Conservation (phyloP, 1,139 yeast species). For the Candida buenavistaensis region DNA sequence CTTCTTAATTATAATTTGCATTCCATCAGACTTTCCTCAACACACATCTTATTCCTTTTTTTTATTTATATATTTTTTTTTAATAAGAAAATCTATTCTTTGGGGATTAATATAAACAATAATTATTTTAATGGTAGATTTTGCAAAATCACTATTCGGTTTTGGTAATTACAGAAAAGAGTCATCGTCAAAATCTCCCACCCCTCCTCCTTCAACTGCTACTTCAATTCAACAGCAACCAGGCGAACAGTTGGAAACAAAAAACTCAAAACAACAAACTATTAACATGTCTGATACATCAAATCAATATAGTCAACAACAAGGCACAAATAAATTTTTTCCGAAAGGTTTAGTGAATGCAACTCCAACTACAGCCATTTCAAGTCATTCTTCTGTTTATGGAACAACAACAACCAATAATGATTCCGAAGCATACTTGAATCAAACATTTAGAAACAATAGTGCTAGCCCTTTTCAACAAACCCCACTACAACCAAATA, state of each 20-base stretch:
- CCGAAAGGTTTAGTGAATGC: slow-evolving; percentile 35
- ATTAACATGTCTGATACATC: slow-evolving; percentile 2
- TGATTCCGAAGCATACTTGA: slow-evolving; percentile 24
- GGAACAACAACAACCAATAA: slow-evolving; percentile 53
- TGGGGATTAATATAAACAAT: neutral
- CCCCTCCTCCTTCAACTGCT: slow-evolving; percentile 14
- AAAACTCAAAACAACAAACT: slow-evolving; percentile 2
- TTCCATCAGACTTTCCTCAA: too few relatives aligned
- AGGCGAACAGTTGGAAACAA: neutral
- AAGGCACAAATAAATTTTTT: slow-evolving; percentile 25
- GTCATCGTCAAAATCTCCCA: slow-evolving; percentile 12
- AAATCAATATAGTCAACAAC: slow-evolving; percentile 7
- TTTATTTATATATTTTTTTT: too few relatives aligned
- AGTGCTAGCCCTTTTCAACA: slow-evolving; percentile 11
- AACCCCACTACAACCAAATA: slow-evolving; percentile 9
- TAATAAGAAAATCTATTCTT: too few relatives aligned
- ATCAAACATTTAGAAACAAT: slow-evolving; percentile 24
- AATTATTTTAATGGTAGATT: slow-evolving; percentile 52
- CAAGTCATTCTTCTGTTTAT: slow-evolving; percentile 61
- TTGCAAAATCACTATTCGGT: slow-evolving; percentile 61
- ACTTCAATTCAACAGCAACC: slow-evolving; percentile 6
- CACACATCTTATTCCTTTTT: too few relatives aligned
- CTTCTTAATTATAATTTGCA: too few relatives aligned
- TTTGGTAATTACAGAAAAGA: slow-evolving; percentile 50
- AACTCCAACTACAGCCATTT: slow-evolving; percentile 68